Evolutionary conservation across 2,329 filamentous ascomycete species (phyloP).

Genomic region (Colletotrichum lini): DNA sequence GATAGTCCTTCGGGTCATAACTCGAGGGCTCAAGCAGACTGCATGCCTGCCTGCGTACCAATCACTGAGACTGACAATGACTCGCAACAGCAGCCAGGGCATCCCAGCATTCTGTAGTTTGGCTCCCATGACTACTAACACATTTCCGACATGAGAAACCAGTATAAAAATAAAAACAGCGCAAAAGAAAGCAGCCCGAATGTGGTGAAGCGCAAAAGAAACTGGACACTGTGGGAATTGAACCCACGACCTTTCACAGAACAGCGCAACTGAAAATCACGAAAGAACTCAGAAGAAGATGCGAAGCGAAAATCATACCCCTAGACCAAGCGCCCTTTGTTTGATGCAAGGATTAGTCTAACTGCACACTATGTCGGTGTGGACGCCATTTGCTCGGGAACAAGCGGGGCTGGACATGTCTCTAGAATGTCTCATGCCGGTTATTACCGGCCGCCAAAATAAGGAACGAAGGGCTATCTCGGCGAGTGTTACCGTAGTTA

Average conservation of each 20-base stretch:
- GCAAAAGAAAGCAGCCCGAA: not conserved
- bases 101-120: too few species aligned
- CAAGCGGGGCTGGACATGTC: not conserved
- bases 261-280: not conserved
- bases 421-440: not conserved
- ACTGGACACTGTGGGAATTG: conserved; percentile 18
- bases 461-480: too few species aligned
- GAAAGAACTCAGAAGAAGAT: not conserved
- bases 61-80: not conserved
- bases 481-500: too few species aligned
- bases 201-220: not conserved
- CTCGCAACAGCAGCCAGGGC: not conserved
- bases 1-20: too few species aligned
- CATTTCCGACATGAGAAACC: too few species aligned
- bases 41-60: too few species aligned
- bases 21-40: too few species aligned
- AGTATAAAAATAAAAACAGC: too few species aligned
- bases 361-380: rapidly evolving
- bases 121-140: too few species aligned
- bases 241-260: conserved; percentile 19
- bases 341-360: rapidly evolving
- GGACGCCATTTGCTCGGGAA: not conserved
- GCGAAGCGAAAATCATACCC: conserved; percentile 23
- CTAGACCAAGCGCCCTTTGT: conserved; percentile 11
- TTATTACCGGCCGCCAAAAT: not conserved